Evolutionary conservation across 768 basidiomycete species (phyloP), one percentile per base, ranked within the genome.

Genomic region (Strobilomyces dryophilus): DNA sequence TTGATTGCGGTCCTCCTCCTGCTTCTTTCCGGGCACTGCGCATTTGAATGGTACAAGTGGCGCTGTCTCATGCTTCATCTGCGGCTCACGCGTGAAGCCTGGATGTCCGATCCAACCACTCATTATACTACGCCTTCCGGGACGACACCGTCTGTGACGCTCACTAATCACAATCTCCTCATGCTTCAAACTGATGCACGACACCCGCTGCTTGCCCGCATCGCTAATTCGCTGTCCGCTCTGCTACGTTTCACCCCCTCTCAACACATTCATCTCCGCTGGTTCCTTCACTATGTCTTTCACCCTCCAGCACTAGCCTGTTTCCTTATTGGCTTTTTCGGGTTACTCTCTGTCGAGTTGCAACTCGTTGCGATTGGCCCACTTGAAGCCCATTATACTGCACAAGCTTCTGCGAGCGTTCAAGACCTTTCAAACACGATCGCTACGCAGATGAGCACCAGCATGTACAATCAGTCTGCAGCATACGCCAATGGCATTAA

Each of bases 41-140:
- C 84, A 4, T 73, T 95, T 61, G 91, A 93, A 61, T 93, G 92
- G 89, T 93, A 85, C 77, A 88, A 87, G 63, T 97, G 92, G 89
- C 76, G 79, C 12, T 82, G 73, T 66, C 77, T 89, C 67, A 81
- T 81, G 70, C 61, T 59, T 4, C 84, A 90, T 61, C 72, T 93
- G 53, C 77, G 79, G 61, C 76, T 76, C 52, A 90, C 85, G 5
- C 87, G 91, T 41, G 79, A 85, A 57, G 89, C 87, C 4, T 92
- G 91, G 88, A 68, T 70, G 50, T 73, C 83, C 2, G 89, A 93
- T 66, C 88, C 89, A 7, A 82, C 84, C 10, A 72, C 82, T 50
- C 66, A 73, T 54, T 78, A 82, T 20, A 51, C 65, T 37, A 20
- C 53, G 53, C 43, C 64, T 49, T 64, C 72, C 15, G 40, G 46